These are phyloP conservation scores for Arthrobotrys pseudoclavata DNA, from an alignment of 2,329 filamentous ascomycete genomes.

Conservation along the genomic window DNA sequence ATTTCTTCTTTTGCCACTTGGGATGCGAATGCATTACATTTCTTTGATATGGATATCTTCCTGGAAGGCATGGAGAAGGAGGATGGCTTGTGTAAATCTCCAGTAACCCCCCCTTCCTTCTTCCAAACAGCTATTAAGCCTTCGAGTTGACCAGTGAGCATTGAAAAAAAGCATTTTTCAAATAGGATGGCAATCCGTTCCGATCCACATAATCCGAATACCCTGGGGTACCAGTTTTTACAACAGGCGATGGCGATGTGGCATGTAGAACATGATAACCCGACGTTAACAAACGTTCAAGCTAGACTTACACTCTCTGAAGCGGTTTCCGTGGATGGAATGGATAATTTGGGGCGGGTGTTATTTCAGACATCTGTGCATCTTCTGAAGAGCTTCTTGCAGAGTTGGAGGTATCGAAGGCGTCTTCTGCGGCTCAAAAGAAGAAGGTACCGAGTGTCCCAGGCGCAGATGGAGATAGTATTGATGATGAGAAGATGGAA, in stretches of 20 bases:
- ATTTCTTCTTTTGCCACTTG: conserved; percentile 15
- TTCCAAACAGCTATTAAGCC: background rate
- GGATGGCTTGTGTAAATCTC: background rate
- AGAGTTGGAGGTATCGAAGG: background rate
- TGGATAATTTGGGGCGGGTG: conserved; percentile 8
- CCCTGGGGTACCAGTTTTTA: conserved; percentile 12
- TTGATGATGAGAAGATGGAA: background rate
- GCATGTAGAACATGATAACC: conserved; percentile 1
- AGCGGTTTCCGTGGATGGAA: background rate
- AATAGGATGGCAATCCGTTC: conserved; percentile 6
- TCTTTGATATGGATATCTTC: conserved; percentile 12
- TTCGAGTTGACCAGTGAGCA: background rate
- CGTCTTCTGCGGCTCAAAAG: background rate
- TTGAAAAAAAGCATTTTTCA: conserved; percentile 19
- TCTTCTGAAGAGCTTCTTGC: conserved; percentile 1
- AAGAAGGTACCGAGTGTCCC: background rate
- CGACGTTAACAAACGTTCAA: conserved; percentile 6
- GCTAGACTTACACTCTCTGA: background rate
- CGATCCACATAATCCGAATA: conserved; percentile 21
- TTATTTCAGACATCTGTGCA: background rate
- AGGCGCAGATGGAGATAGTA: background rate
- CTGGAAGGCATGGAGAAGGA: conserved; percentile 22
- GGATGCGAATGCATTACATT: background rate
- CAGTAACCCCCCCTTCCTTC: too few relatives aligned
- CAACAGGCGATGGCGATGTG: conserved; percentile 2